These are phyloP conservation scores for Entophlyctis helioformis DNA, from an alignment of 192 early-diverging fungal genomes.

Conservation along the genomic window DNA sequence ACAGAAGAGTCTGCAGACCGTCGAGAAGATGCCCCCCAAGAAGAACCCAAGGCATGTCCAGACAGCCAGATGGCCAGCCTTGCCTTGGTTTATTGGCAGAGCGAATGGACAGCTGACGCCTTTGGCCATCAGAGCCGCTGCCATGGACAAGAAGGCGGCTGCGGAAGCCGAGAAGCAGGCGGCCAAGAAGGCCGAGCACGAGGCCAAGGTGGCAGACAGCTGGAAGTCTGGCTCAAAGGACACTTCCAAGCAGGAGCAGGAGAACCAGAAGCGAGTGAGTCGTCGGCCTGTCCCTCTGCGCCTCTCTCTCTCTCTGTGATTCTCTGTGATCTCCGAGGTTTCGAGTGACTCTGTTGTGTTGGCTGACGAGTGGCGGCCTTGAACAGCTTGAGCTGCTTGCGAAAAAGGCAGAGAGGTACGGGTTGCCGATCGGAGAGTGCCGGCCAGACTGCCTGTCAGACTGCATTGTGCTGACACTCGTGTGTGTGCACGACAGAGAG, in stretches of 20 bases:
- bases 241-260: constrained; percentile 29
- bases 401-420: constrained; percentile 26
- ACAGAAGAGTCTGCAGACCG: too few species aligned
- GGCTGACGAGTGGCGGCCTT: background rate
- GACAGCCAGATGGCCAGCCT: too few species aligned
- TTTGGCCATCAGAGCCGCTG: too few species aligned
- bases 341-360: background rate
- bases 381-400: constrained; percentile 17
- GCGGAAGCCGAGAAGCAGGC: constrained; percentile 47
- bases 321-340: too few species aligned
- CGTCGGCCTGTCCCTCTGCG: background rate
- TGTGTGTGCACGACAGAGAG: constrained; percentile 13
- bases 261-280: constrained; percentile 34
- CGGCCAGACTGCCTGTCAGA: too few species aligned
- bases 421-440: background rate
- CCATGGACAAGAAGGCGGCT: constrained; percentile 54
- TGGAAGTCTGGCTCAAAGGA: constrained; percentile 62
- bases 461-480: background rate
- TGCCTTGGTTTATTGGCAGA: too few species aligned
- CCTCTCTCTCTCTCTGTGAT: too few species aligned
- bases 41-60: too few species aligned
- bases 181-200: constrained; percentile 33
- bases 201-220: constrained; percentile 40
- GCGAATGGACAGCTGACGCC: too few species aligned
- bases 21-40: too few species aligned